Base-by-base conservation (phyloP, 2,329 filamentous ascomycete genomes). In the Cladophialophora psammophila region DNA sequence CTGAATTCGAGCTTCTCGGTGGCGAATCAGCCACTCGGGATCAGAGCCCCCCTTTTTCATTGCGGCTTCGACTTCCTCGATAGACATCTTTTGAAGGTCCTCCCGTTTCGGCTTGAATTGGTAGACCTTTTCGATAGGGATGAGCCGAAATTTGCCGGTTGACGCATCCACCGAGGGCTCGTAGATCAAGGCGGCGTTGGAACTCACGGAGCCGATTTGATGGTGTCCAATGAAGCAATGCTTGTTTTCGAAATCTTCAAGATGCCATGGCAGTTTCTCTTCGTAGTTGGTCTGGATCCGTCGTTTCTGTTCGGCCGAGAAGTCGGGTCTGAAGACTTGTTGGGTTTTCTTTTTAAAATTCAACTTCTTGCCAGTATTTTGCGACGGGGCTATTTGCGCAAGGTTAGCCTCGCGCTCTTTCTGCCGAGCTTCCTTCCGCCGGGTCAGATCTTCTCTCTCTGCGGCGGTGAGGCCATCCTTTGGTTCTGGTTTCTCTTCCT, bases 71-170 rank as follows among this genome's bases (percentile, higher is more conserved):
- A 92, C 92, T 76, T 97, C 90, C 69, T 97, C 94, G 10, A 94
- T 88, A 0, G 88, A 90, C 77, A 94, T 87, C 0, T 88, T 86
- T 76, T 90, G 89, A 75, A 95, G 94, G 10, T 90, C 87, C 63
- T 92, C 91, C 18, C 90, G 90, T 76, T 94, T 94, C 52, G 90
- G 85, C 3, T 87, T 89, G 76, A 97, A 96, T 64, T 88, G 91
- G 81, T 99, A 99, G 90, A 92, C 97, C 75, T 97, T 97, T 79
- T 99, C 94, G 18, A 98, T 81, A 0, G 96, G 96, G 2, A 97
- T 85, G 88, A 98, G 91, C 32, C 72, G 69, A 50, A 72, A 72
- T 48, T 65, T 69, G 38, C 90, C 89, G 76, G 96, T 95, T 57
- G 85, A 88, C 1, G 84, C 84, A 9, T 88, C 85, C 42, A 88